Base-by-base conservation (phyloP, 2,329 filamentous ascomycete species). In the Teratosphaeria viscida region DNA sequence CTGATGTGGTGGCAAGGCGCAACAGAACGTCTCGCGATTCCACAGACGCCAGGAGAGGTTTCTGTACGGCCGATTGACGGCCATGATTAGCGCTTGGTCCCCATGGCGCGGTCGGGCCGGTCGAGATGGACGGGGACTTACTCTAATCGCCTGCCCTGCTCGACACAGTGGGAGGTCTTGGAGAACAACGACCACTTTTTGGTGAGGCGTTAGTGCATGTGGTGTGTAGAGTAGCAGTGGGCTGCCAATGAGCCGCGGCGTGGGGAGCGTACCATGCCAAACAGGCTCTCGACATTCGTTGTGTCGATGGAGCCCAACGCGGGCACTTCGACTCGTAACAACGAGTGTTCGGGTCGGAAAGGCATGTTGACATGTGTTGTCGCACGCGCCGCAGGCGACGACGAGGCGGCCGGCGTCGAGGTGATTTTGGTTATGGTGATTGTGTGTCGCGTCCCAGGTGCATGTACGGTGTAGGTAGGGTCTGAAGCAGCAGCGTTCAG, bases 231-330 rank as follows among this genome's bases (percentile, higher is more conserved):
- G 67, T 74, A 70, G 54, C 53, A 3, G n/a, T 54, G 16, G 4
- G 52, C 37, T 32, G 19, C 47, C 52, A 12, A 26, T 32, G 23
- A 49, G 43, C 43, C 16, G 43, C 26, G 35, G 39, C 16, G 10
- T 26, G 55, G 47, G 35, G n/a, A 52, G 66, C 68, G 59, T 59
- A 71, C 69, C 84, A 97, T 95, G 79, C 89, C 92, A 77, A 94
- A 95, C 57, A 97, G 84, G 72, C 92, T 95, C 77, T 95, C 90
- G 32, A 90, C 87, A 74, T 95, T 95, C 66, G 87, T 83, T 1
- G 92, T 96, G 77, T 97, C 92, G 70, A 97, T 90, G 74, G 95
- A 90, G 80, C 94, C 89, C 74, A 99, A 92, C 67, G 92, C 88
- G 72, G 87, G 89, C 65, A 90, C 86, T 78, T 96, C 91, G 74